These are phyloP conservation scores for Candida chauliodis DNA, from an alignment of 805 yeast genomes.

Conservation along the genomic window DNA sequence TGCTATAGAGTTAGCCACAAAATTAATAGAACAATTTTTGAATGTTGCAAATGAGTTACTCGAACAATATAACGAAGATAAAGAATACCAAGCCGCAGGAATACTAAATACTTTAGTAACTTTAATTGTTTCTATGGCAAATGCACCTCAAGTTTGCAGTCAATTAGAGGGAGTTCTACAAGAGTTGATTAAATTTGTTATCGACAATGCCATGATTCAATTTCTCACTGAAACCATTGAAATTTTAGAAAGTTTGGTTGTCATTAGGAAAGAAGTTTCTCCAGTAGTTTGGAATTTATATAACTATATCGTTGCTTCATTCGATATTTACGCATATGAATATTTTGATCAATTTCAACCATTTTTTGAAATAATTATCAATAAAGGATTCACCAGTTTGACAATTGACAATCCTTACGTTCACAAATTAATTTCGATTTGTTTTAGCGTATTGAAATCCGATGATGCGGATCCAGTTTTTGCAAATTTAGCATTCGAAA, in stretches of 20 bases:
- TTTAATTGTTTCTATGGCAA: constrained; percentile 39
- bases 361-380: constrained; percentile 53
- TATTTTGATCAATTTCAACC: constrained; percentile 54
- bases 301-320: constrained; percentile 47
- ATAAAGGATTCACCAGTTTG: constrained; percentile 45
- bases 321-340: constrained; percentile 58
- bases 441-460: constrained; percentile 31
- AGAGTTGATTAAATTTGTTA: constrained; percentile 31
- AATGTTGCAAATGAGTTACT: constrained; percentile 58
- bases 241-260: constrained; percentile 49
- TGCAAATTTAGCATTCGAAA: constrained; percentile 37
- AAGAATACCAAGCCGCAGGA: constrained; percentile 44
- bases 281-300: constrained; percentile 53
- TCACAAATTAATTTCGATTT: constrained; percentile 33
- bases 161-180: constrained; percentile 31
- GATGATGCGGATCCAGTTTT: constrained; percentile 38
- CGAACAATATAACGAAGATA: constrained; percentile 29
- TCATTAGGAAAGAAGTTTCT: constrained; percentile 51
- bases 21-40: constrained; percentile 71
- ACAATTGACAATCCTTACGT: constrained; percentile 38
- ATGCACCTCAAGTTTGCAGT: constrained; percentile 35
- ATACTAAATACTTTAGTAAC: constrained; percentile 40
- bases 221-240: constrained; percentile 39
- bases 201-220: constrained; percentile 38
- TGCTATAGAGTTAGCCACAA: constrained; percentile 39